Evolutionary conservation across 129 eudicot species (phyloP), one percentile per base, ranked within the genome.

Genomic region (Centrapalus pauciflorus): DNA sequence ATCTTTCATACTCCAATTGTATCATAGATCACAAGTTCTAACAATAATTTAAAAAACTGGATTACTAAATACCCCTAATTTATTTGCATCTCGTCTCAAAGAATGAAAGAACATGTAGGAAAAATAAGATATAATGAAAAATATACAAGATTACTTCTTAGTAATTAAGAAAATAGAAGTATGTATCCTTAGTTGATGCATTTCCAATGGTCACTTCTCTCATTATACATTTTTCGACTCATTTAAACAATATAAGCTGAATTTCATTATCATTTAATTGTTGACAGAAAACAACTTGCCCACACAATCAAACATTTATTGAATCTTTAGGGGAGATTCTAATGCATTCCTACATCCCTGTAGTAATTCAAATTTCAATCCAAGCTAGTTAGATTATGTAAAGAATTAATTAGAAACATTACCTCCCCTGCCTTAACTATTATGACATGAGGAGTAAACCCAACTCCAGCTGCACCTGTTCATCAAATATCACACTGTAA

Each of bases 361-460:
- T 19, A 70, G 52, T 33, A 28, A 72, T 25, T 7, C 20, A 21
- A 50, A 72, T n/a, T 33, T 60, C 49, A 37, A 73, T 38, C 3
- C 58, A 40, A 40, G 66, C n/a, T 40, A 16, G 3, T 55, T 55
- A 25, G 20, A 12, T 33, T 5, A 70, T 14, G 24, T 17, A 4
- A 30, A 54, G 46, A 34, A 37, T 4, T 5, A 34, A 37, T 4
- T 5, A 7, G 21, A 13, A 6, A 4, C 4, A 2, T 52, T 82
- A 90, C 97, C 95, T 90, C 95, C 33, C 97, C 97, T 29, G 87
- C 77, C 57, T 82, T 78, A 28, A 82, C 90, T n/a, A 70, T 76
- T 55, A 90, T 87, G 16, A 90, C 93, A 73, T 90, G 95, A 69
- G 97, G 97, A 9, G 97, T 90, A 78, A 90, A 90, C 21, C 95